Base-by-base conservation (phyloP, 495 filamentous ascomycete species). In the Eremomyces bilateralis region DNA sequence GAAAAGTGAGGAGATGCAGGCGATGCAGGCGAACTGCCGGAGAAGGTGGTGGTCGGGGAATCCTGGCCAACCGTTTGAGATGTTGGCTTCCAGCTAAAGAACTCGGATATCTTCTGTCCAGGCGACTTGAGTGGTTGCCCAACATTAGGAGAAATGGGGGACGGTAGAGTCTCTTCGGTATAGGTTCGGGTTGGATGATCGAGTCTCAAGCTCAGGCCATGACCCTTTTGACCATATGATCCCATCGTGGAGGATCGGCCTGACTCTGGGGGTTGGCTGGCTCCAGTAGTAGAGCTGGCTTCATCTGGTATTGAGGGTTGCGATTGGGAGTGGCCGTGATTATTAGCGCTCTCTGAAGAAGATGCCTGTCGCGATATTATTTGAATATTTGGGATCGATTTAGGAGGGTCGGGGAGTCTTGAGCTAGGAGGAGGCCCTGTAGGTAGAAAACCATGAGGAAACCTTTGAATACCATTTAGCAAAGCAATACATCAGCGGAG, bases 351-450 rank as follows among this genome's bases (percentile, higher is more conserved):
- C n/a, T n/a, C n/a, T n/a, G n/a, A n/a, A n/a, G n/a, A n/a, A n/a
- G n/a, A n/a, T n/a, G n/a, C n/a, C n/a, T n/a, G n/a, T n/a, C n/a
- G n/a, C 24, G 24, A 27, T 27, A 27, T 27, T 13, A 13, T 27
- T 13, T 13, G 24, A 13, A 27, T 6, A 27, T 27, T 6, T 6
- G 6, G 24, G 24, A 27, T n/a, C n/a, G n/a, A n/a, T n/a, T 27
- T 27, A 27, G 24, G 24, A 8, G 8, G 24, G 6, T 6, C 6
- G 8, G 24, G 24, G 13, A 27, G 13, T 13, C 27, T 56, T 42
- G 0, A 69, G 66, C 4, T 72, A 77, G 28, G 61, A 58, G 29
- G 65, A 73, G 11, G 30, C 8, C 8, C 11, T 8, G 8, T 18
- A 10, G 16, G 11, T 10, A 10, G 8, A 6, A 15, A 18, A 10